These are phyloP conservation scores for Solanum appendiculatum DNA, from an alignment of 257 asterid species.

Conservation along the genomic window DNA sequence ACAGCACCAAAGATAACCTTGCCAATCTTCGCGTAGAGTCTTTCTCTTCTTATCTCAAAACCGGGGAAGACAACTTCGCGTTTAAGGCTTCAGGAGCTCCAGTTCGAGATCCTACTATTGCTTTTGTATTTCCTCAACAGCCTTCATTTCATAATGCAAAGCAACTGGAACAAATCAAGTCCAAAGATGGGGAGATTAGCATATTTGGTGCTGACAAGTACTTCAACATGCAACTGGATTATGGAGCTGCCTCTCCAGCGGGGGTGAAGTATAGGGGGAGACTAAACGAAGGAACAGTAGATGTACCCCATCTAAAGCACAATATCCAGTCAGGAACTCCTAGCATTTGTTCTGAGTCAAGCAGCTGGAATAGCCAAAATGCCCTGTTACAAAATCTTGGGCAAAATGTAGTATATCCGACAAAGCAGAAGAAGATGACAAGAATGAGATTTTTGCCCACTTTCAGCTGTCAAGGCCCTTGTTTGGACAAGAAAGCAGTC, in stretches of 20 bases:
- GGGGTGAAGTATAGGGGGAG: not conserved
- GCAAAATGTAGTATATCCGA: slow-evolving; percentile 2
- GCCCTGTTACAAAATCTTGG: slow-evolving; percentile 12
- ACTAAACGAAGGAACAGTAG: not conserved
- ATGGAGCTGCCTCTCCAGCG: slow-evolving; percentile 2
- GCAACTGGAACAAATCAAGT: slow-evolving; percentile 3
- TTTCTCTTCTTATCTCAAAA: slow-evolving; percentile 21
- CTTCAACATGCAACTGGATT: slow-evolving; percentile 64
- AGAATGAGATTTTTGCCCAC: slow-evolving; percentile 29
- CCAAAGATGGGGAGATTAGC: slow-evolving; percentile 43
- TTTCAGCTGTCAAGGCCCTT: slow-evolving; percentile 45
- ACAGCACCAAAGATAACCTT: slow-evolving; percentile 9
- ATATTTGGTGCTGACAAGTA: slow-evolving; percentile 74
- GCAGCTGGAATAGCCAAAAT: slow-evolving; percentile 44
- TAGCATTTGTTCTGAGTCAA: slow-evolving; percentile 38
- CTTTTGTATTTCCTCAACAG: slow-evolving; percentile 27
- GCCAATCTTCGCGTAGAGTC: slow-evolving; percentile 25
- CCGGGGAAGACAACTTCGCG: slow-evolving; percentile 28
- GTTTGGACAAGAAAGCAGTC: slow-evolving; percentile 44
- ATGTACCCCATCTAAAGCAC: not conserved
- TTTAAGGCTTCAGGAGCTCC: slow-evolving; percentile 43
- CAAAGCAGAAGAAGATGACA: slow-evolving; percentile 29
- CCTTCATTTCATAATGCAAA: not conserved
- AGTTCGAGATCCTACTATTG: slow-evolving; percentile 31
- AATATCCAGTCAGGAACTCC: slow-evolving; percentile 24